Evolutionary conservation across 2,329 filamentous ascomycete species (phyloP), one percentile per base, ranked within the genome.

Genomic region (Monosporascus sp.): DNA sequence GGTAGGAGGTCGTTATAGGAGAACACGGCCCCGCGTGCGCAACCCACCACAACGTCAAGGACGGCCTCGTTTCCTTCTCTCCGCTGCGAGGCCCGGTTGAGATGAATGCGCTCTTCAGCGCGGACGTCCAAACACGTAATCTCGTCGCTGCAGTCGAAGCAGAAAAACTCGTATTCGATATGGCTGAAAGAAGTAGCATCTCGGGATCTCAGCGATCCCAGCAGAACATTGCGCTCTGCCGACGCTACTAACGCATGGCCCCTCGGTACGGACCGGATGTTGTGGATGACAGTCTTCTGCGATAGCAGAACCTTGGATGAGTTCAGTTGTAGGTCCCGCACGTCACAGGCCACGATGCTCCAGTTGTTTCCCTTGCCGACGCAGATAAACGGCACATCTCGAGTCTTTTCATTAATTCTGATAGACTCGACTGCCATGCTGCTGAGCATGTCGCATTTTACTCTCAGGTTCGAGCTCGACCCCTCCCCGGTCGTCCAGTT

Each of bases 11-110:
- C 88, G 56, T 87, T 83, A 68, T 96, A 96, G n/a, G 92, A 72
- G 63, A 89, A 83, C 44, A 97, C 88, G 24, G 82, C 80, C 59
- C 94, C 94, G 49, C 85, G 81, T 5, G 82, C 80, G 57, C 89
- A 86, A 50, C 94, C 94, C 51, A 96, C 73, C 4, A 86, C 86
- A 25, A 99, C 70, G 64, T 96, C 87, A n/a, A 94, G 69, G 9
- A 81, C 70, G 3, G 60, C 63, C 55, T 57, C 62, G 55, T 61
- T 58, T 14, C 59, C 65, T 38, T 39, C 57, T 62, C 53, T 69
- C 50, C 25, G 57, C 67, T 61, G 63, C 58, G 55, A 53, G 57
- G 66, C 63, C 58, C 66, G 38, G 54, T 66, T 62, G 58, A 75
- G 52, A 49, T 68, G 67, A 27, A 69, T 51, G 48, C 67, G 67